These are phyloP conservation scores for Emergomyces orientalis DNA, from an alignment of 2,329 filamentous ascomycete genomes.

Conservation along the genomic window DNA sequence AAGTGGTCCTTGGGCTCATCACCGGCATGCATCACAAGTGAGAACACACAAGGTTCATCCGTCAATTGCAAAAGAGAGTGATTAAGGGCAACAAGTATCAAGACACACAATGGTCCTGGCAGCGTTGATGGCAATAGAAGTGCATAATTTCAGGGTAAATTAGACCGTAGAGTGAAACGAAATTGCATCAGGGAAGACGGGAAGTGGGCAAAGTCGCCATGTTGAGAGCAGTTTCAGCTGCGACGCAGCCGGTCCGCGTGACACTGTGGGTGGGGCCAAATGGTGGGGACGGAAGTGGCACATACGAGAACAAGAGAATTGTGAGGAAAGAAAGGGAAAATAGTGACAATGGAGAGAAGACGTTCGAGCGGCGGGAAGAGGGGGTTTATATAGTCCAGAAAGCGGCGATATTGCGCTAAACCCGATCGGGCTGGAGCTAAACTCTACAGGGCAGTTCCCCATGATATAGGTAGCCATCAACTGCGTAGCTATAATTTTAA, in stretches of 20 bases:
- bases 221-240: background rate
- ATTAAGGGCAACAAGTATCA: background rate
- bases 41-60: background rate
- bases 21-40: background rate
- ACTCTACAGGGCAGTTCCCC: constrained; percentile 1
- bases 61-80: background rate
- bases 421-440: background rate
- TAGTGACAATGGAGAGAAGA: constrained; percentile 3
- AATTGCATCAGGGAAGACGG: constrained; percentile 1
- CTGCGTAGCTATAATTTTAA: too few species aligned
- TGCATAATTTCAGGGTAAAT: background rate
- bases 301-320: background rate
- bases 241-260: background rate
- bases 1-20: background rate
- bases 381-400: constrained; percentile 3
- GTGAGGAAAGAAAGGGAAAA: background rate
- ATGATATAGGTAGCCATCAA: too few species aligned
- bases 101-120: background rate
- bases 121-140: background rate
- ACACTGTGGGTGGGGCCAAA: background rate
- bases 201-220: background rate
- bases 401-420: constrained; percentile 3
- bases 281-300: background rate
- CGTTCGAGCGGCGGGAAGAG: background rate
- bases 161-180: background rate